These are phyloP conservation scores for Aureobasidium sp. DNA, from an alignment of 2,329 filamentous ascomycete genomes.

Conservation along the genomic window DNA sequence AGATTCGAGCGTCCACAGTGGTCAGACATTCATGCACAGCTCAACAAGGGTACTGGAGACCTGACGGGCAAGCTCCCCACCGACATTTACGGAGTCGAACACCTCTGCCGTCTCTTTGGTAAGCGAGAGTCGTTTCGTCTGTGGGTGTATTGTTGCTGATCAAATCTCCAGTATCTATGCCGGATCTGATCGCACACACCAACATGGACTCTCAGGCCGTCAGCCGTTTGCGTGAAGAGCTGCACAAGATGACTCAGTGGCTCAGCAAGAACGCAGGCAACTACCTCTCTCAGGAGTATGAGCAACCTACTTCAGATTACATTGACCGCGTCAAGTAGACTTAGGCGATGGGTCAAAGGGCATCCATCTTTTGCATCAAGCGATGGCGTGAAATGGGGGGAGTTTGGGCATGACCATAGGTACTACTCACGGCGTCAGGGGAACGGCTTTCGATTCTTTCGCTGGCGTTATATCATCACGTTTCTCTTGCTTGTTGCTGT, in stretches of 20 bases:
- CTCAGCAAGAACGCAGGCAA: constrained; percentile 66
- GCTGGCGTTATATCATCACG: constrained; percentile 1
- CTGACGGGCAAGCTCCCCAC: constrained; percentile 63
- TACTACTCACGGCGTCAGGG: constrained; percentile 2
- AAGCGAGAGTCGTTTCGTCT: constrained; percentile 28
- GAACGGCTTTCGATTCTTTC: background rate
- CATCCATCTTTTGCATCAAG: constrained; percentile 16
- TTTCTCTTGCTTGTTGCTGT: background rate
- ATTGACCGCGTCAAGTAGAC: constrained; percentile 42
- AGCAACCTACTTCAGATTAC: constrained; percentile 64
- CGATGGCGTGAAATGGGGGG: constrained; percentile 13
- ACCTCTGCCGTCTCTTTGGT: constrained; percentile 85
- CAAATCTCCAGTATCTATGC: constrained; percentile 52
- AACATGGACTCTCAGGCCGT: constrained; percentile 96
- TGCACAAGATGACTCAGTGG: constrained; percentile 81
- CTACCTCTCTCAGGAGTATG: constrained; percentile 74
- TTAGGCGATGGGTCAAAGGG: background rate
- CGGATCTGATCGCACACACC: constrained; percentile 90
- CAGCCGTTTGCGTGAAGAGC: constrained; percentile 78
- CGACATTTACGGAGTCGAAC: constrained; percentile 89
- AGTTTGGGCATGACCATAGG: background rate
- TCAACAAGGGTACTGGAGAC: constrained; percentile 53
- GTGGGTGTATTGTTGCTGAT: background rate
- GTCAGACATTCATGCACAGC: constrained; percentile 65
- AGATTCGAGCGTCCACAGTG: constrained; percentile 91